Conservation (phyloP, 2,329 filamentous ascomycete genomes). For the Periconia sp. region DNA sequence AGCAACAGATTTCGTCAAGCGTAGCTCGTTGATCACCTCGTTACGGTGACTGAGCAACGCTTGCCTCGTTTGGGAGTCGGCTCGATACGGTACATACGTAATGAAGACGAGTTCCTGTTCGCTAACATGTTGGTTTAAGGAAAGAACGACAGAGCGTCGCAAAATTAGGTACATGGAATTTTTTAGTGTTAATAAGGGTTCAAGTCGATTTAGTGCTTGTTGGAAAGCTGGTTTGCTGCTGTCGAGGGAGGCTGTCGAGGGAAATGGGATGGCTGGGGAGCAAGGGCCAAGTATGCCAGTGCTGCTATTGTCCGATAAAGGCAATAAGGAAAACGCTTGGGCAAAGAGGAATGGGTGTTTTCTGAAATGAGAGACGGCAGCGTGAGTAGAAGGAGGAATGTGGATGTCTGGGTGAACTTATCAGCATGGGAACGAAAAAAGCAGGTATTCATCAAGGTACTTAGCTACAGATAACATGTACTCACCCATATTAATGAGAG, state of each 20-base stretch:
- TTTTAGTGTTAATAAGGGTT: slow-evolving; percentile 13
- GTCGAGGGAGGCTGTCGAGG: neutral
- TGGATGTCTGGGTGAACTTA: neutral
- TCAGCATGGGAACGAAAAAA: neutral
- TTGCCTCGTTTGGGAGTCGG: slow-evolving; percentile 7
- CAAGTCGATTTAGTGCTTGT: slow-evolving; percentile 17
- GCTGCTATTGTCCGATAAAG: neutral
- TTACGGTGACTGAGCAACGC: slow-evolving; percentile 15
- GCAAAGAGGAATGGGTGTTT: neutral
- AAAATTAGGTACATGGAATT: slow-evolving; percentile 23
- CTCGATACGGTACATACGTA: slow-evolving; percentile 27
- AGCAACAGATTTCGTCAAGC: slow-evolving; percentile 16
- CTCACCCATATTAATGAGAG: too few species aligned
- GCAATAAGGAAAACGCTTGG: neutral
- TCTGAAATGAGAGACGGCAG: neutral
- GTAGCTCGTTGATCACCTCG: slow-evolving; percentile 15
- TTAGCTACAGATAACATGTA: too few species aligned
- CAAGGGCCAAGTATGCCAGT: neutral
- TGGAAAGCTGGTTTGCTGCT: slow-evolving; percentile 13
- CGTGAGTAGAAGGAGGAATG: neutral
- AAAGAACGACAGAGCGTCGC: neutral
- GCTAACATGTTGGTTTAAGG: neutral
- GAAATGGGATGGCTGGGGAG: neutral
- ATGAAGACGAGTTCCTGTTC: slow-evolving; percentile 13
- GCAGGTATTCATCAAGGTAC: neutral